Percentiles rank a stretch among this genome's conserved stretches.
Conservation (phyloP, 441 rosid genomes). For the Erodium texanum region DNA sequence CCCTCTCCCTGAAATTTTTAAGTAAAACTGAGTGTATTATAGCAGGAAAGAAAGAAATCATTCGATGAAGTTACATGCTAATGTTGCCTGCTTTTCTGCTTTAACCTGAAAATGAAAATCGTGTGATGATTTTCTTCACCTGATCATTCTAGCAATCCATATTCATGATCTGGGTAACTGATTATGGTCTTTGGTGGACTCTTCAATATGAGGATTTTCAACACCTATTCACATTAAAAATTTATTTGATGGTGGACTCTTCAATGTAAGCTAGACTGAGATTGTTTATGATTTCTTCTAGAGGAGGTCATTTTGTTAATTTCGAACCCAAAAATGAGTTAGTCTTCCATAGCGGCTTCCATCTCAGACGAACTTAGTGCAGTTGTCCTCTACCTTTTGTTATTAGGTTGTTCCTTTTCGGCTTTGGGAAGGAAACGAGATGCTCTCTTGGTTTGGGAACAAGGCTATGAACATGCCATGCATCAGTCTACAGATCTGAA, state of each 20-base stretch:
- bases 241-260: not conserved
- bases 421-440: conserved; percentile 78
- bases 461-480: conserved; percentile 60
- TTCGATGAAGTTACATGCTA: not conserved
- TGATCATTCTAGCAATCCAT: not conserved
- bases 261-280: conserved; percentile 4
- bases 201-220: not conserved
- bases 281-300: not conserved
- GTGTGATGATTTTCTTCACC: not conserved
- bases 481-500: conserved; percentile 73
- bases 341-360: conserved; percentile 6
- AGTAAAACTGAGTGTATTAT: not conserved
- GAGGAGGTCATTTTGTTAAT: not conserved
- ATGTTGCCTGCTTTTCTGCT: conserved; percentile 2
- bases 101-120: not conserved
- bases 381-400: conserved; percentile 15
- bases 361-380: conserved; percentile 20
- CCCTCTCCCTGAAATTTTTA: not conserved
- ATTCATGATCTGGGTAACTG: conserved; percentile 3
- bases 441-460: conserved; percentile 70
- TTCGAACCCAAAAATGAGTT: not conserved
- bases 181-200: not conserved
- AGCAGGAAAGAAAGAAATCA: not conserved
- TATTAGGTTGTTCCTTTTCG: conserved; percentile 65
- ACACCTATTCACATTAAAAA: not conserved